Percentiles rank a stretch among this genome's conserved stretches.
phyloP scores from a whole-genome alignment of 2,329 filamentous ascomycete species.

The Beauveria sp. region DNA sequence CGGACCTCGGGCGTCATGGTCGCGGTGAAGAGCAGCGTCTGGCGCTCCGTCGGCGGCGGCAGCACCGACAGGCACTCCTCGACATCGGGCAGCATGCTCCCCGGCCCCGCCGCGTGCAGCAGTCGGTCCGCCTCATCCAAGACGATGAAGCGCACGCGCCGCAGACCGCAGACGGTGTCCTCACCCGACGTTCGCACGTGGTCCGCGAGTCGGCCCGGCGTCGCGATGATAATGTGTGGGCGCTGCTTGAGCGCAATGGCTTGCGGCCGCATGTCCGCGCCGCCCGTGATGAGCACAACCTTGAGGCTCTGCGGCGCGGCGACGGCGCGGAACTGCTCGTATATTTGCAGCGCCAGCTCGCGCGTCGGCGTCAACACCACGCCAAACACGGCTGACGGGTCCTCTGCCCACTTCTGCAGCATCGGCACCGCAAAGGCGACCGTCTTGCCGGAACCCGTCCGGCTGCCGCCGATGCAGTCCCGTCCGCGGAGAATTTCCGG shows the following conservation, averaged over 20 bases:
- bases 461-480: slow-evolving; percentile 90
- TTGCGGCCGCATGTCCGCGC: slow-evolving; percentile 85
- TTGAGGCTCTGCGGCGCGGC: slow-evolving; percentile 83
- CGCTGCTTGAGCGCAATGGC: slow-evolving; percentile 74
- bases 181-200: slow-evolving; percentile 87
- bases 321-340: slow-evolving; percentile 91
- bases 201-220: slow-evolving; percentile 85
- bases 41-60: slow-evolving; percentile 69
- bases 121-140: slow-evolving; percentile 94
- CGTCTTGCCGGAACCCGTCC: slow-evolving; percentile 95
- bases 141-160: slow-evolving; percentile 75
- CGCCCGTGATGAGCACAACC: slow-evolving; percentile 82
- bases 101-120: slow-evolving; percentile 62
- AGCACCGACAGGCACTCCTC: slow-evolving; percentile 79
- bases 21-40: slow-evolving; percentile 92
- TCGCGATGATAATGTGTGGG: slow-evolving; percentile 90
- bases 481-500: slow-evolving; percentile 84
- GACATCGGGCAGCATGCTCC: slow-evolving; percentile 91
- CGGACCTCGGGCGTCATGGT: slow-evolving; percentile 91
- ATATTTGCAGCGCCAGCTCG: slow-evolving; percentile 92
- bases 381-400: slow-evolving; percentile 86
- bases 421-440: slow-evolving; percentile 94
- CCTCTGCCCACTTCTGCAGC: slow-evolving; percentile 84
- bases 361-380: slow-evolving; percentile 83
- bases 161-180: slow-evolving; percentile 78